phyloP scores from a whole-genome alignment of 78 protist species.

The Protostelium mycophagum region DNA sequence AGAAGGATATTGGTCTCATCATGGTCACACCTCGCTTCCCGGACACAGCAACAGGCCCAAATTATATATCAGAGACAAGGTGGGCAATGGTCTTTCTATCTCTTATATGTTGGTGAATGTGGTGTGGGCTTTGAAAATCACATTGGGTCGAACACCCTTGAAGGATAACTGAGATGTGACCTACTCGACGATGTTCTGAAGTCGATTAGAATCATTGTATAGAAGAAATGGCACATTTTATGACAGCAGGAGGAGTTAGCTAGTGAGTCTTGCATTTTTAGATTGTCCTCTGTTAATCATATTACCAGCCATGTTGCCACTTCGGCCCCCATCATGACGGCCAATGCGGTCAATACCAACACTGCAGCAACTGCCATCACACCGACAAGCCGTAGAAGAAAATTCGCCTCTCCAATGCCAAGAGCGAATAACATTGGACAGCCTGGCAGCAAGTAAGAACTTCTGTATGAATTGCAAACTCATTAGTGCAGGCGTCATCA shows the following conservation, averaged over 20 bases:
- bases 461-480: not conserved
- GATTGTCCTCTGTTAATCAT: not conserved
- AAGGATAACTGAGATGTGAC: no score
- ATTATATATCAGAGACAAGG: no score
- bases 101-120: no score
- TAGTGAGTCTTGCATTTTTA: not conserved
- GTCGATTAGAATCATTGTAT: no score
- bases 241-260: not conserved
- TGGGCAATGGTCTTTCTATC: no score
- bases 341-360: not conserved
- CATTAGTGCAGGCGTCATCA: not conserved
- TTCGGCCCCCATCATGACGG: not conserved
- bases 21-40: no score
- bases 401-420: not conserved
- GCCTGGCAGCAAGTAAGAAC: not conserved
- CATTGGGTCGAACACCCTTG: no score
- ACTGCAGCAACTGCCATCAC: not conserved
- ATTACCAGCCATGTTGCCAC: not conserved
- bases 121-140: no score
- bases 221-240: not conserved
- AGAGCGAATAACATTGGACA: not conserved
- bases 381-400: not conserved
- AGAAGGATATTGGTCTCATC: no score
- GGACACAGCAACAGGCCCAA: no score
- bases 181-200: no score